Base-by-base conservation (phyloP, 106 monocot species). In the Agapanthus africanus region DNA sequence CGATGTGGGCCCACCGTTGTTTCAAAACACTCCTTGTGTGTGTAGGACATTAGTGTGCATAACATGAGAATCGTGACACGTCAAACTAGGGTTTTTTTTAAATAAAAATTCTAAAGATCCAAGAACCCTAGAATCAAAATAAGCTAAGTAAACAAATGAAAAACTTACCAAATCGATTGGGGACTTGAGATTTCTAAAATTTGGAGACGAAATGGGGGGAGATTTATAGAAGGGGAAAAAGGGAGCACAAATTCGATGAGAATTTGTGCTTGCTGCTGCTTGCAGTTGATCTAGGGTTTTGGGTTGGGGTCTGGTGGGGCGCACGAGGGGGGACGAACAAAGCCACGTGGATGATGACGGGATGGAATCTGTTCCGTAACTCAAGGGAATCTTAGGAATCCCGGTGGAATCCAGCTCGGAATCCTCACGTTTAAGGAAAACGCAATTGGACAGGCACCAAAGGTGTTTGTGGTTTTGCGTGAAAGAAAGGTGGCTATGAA, bases 321-420 rank as follows among this genome's bases (percentile, higher is more conserved):
- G 25, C 52, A 21, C 22, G 9, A 8, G n/a, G n/a, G n/a, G 4
- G 31, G 15, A 32, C 30, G 59, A 33, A 59, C 59, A 30, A 32
- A 59, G 31, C 32, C 59, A 59, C 59, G 59, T 59, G 59, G 59
- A 59, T 31, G 59, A 59, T 59, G 31, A 59, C 26, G 22, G 19
- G 59, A 0, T 32, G 6, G 30, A 0, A 4, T 11, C 59, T 2
- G 1, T 14, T 31, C 3, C 30, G 59, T 2, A 1, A 31, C 2
- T 11, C 11, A 19, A 56, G 4, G 15, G 13, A 4, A 15, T 11
- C 2, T 11, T 1, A 1, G 15, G 32, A n/a, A n/a, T 10, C 11
- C 14, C 4, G 5, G 27, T 59, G 59, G 59, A 32, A 31, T 33
- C 59, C 59, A 59, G 31, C 1, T 59, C 32, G 59, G 15, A 11